These are phyloP conservation scores for Penicillium sumatraense DNA, from an alignment of 2,329 filamentous ascomycete genomes.

Conservation along the genomic window DNA sequence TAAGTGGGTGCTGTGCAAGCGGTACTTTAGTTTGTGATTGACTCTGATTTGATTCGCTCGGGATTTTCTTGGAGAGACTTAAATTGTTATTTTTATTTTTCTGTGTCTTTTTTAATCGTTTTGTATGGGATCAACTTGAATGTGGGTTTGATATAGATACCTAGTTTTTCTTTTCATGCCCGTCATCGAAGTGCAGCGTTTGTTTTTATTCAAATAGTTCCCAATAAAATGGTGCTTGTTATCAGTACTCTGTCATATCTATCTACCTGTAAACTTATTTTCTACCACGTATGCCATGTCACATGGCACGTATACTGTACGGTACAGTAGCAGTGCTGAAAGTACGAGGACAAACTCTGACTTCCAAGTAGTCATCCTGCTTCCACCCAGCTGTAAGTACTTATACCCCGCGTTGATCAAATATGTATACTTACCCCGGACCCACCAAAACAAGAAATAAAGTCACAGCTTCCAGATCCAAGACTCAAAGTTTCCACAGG, in stretches of 20 bases:
- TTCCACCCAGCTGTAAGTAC: neutral
- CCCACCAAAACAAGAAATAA: conserved; percentile 7
- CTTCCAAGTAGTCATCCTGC: too few relatives aligned
- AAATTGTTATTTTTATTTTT: too few relatives aligned
- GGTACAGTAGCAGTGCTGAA: too few relatives aligned
- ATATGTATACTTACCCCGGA: conserved; percentile 11
- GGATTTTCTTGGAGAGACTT: too few relatives aligned
- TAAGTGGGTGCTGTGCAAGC: conserved; percentile 12
- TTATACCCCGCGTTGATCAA: too few relatives aligned
- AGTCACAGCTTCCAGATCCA: conserved; percentile 12
- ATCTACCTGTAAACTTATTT: too few relatives aligned
- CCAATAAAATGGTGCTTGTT: too few relatives aligned
- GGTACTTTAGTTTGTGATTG: neutral
- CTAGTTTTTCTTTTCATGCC: conserved; percentile 14
- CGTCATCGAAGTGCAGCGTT: conserved; percentile 19
- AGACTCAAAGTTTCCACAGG: conserved; percentile 7
- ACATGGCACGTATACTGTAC: too few relatives aligned
- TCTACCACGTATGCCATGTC: too few relatives aligned
- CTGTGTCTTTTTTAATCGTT: neutral
- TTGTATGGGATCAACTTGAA: neutral
- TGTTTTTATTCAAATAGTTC: neutral
- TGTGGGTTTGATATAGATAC: conserved; percentile 22
- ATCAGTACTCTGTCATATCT: too few relatives aligned
- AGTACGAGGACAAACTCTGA: too few relatives aligned
- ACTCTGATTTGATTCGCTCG: conserved; percentile 8